Conservation (phyloP, 805 yeast species). For the Zygosaccharomyces lentus region DNA sequence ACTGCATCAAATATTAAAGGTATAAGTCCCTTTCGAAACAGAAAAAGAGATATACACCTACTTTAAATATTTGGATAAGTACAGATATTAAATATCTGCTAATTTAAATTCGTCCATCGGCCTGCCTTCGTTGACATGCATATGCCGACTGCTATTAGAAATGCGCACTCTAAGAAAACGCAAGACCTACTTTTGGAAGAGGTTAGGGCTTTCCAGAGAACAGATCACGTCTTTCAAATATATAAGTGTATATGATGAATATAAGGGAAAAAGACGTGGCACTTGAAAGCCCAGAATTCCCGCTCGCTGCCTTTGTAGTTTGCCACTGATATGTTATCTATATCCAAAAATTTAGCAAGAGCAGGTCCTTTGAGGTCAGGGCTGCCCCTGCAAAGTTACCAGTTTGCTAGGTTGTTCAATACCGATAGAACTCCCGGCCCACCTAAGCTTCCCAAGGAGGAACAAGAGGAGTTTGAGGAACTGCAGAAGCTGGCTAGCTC, state of each 20-base stretch:
- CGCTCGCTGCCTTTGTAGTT: not conserved
- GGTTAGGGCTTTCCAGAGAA: too few relatives aligned
- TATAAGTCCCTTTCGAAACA: too few relatives aligned
- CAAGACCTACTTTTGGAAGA: too few relatives aligned
- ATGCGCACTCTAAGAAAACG: too few relatives aligned
- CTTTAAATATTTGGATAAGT: too few relatives aligned
- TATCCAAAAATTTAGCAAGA: not conserved
- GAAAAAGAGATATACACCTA: too few relatives aligned
- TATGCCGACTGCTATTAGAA: too few relatives aligned
- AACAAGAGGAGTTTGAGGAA: conserved; percentile 76
- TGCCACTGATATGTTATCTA: not conserved
- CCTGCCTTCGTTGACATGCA: too few relatives aligned
- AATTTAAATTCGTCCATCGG: too few relatives aligned
- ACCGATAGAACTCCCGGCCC: conserved; percentile 30
- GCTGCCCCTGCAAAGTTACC: not conserved
- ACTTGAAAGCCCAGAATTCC: not conserved
- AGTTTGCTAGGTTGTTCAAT: conserved; percentile 9
- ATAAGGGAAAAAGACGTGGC: not conserved
- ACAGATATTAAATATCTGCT: too few relatives aligned
- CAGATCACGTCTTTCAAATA: too few relatives aligned
- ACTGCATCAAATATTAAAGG: too few relatives aligned
- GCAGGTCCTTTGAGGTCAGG: not conserved
- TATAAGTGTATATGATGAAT: not conserved
- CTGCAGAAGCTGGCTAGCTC: conserved; percentile 77
- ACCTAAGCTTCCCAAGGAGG: conserved; percentile 34